Base-by-base conservation (phyloP, 176 grass and related monocot genomes). In the Musa itinerans region DNA sequence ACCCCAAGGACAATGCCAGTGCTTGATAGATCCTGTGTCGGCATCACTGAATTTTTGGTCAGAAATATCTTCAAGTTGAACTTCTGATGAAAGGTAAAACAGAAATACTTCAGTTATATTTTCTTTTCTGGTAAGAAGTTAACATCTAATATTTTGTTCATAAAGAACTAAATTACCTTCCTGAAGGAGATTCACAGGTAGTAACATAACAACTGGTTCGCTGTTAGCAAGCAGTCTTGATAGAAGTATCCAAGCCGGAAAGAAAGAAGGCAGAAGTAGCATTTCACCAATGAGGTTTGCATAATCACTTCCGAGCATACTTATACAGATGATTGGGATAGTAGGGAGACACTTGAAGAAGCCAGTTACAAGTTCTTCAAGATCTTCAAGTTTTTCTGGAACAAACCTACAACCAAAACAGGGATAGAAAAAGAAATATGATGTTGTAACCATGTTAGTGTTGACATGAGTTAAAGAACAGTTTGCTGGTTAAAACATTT, bases 261-360 rank as follows among this genome's bases (percentile, higher is more conserved):
- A 98, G 56, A 74, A 81, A 10, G 84, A 81, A 65, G 83, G 80
- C 63, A 87, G 82, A 74, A 83, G 66, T 81, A 82, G 78, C 63
- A 76, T 76, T 89, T 84, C 84, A 77, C 80, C 84, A 52, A 90
- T 72, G 54, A 90, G 63, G 75, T 78, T 79, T 49, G 74, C 84
- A 84, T 89, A 83, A 90, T 93, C 84, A 78, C 80, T 84, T 69
- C 80, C 94, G 61, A 97, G 82, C 82, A 98, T 82, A 73, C 94
- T 98, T 69, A 98, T 85, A 63, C 94, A 98, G n/a, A 98, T 80
- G 53, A 93, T 80, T 49, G 88, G 88, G 74, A 91, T 75, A 75
- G 71, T 79, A 15, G 94, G 94, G 67, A 98, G 94, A 49, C 76
- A 86, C 71, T 82, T 52, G 64, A 89, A 93, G 73, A 98, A 93